Evolutionary conservation across 768 basidiomycete species (phyloP).

Genomic region (Neoboletus magnificus): DNA sequence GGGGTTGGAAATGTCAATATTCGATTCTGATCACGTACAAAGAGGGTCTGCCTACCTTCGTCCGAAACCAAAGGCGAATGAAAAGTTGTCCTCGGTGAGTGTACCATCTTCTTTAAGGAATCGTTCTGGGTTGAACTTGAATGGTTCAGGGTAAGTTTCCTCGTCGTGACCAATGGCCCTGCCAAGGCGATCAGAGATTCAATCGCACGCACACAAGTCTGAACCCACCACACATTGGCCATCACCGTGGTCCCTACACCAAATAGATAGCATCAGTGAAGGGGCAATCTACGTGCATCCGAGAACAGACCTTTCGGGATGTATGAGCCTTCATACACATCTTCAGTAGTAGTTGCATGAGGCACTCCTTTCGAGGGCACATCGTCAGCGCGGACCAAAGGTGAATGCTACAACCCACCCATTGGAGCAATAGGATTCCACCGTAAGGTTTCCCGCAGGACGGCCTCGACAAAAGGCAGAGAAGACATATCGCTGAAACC

Average conservation of each 20-base stretch:
- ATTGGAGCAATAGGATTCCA: constrained; percentile 23
- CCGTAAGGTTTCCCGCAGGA: constrained; percentile 20
- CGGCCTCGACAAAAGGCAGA: constrained; percentile 25
- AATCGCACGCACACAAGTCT: not conserved
- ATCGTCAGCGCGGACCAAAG: not conserved
- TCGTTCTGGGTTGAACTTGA: constrained; percentile 41
- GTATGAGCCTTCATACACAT: constrained; percentile 24
- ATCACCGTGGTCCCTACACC: constrained; percentile 18
- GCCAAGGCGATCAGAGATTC: not conserved
- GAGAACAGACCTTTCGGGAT: constrained; percentile 23
- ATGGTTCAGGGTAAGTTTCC: constrained; percentile 38
- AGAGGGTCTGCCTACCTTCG: constrained; percentile 15
- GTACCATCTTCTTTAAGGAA: constrained; percentile 27
- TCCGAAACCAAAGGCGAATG: constrained; percentile 24
- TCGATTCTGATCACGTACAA: not conserved
- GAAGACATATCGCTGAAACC: constrained; percentile 20
- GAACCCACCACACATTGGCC: constrained; percentile 21
- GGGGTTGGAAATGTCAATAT: no score
- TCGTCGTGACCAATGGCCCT: constrained; percentile 41
- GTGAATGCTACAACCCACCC: constrained; percentile 11
- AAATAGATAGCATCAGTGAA: not conserved
- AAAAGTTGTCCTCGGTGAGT: not conserved
- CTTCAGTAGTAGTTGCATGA: constrained; percentile 20
- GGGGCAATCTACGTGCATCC: not conserved
- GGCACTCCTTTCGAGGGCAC: constrained; percentile 17